Evolutionary conservation across 2,329 filamentous ascomycete species (phyloP).

Genomic region (Grosmannia huntii): DNA sequence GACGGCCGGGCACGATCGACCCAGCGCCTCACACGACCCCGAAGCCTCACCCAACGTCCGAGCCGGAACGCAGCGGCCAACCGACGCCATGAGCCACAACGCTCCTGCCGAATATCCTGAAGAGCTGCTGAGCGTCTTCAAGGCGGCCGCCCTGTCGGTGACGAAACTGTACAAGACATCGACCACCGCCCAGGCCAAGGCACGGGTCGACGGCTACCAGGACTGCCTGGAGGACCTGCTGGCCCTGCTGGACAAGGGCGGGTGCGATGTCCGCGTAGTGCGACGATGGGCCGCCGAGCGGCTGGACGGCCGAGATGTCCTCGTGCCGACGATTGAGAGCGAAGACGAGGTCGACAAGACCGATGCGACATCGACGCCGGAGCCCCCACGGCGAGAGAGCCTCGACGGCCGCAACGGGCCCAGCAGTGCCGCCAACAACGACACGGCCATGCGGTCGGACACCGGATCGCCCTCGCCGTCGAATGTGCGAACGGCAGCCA

Average conservation of each 20-base stretch:
- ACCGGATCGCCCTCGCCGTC: constrained; percentile 18
- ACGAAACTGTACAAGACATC: constrained; percentile 95
- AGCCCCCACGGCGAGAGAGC: constrained; percentile 22
- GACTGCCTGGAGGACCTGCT: constrained; percentile 86
- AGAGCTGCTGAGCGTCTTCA: constrained; percentile 77
- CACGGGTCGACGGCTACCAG: constrained; percentile 75
- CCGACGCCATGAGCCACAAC: not conserved
- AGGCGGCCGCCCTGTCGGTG: constrained; percentile 80
- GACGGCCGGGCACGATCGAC: not conserved
- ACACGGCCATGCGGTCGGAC: constrained; percentile 24
- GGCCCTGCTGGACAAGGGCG: constrained; percentile 67
- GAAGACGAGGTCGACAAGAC: constrained; percentile 54
- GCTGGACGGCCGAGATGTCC: constrained; percentile 47
- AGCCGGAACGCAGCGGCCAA: not conserved
- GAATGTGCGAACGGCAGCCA: not conserved
- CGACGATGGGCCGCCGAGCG: constrained; percentile 56
- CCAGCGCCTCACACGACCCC: not conserved
- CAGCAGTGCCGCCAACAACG: constrained; percentile 11
- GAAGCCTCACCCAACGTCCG: not conserved
- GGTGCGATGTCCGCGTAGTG: constrained; percentile 60
- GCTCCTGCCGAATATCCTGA: constrained; percentile 26
- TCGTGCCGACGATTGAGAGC: constrained; percentile 29
- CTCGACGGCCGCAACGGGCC: constrained; percentile 21
- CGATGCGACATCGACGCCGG: constrained; percentile 46
- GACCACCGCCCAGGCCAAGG: constrained; percentile 60